These are phyloP conservation scores for Aspergillus phoenicis DNA, from an alignment of 2,329 filamentous ascomycete species.

Conservation along the genomic window DNA sequence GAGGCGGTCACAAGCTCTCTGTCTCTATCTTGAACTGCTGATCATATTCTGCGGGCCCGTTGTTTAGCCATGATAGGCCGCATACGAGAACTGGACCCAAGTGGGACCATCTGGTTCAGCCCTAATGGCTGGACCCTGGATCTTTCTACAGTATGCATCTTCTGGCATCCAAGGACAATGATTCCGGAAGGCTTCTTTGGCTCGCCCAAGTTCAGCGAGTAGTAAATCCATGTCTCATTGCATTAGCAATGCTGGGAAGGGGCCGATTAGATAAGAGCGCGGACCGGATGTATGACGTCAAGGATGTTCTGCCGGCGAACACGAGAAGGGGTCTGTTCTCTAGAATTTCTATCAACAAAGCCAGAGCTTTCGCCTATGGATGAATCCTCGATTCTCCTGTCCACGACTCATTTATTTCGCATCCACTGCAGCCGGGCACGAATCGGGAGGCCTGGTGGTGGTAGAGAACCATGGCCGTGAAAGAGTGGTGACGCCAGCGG, in stretches of 20 bases:
- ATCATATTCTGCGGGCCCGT: not conserved
- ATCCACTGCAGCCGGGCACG: not conserved
- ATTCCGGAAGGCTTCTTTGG: not conserved
- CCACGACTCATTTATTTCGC: not conserved
- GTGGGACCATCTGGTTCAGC: not conserved
- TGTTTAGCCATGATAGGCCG: not conserved
- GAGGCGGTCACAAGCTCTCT: not conserved
- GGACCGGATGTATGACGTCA: not conserved
- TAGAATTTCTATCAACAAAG: not conserved
- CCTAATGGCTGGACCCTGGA: not conserved
- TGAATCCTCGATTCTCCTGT: not conserved
- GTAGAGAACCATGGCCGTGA: slow-evolving; percentile 7
- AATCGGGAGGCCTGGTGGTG: not conserved
- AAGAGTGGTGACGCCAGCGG: slow-evolving; percentile 11
- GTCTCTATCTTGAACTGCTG: not conserved
- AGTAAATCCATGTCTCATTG: not conserved
- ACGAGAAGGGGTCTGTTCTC: not conserved
- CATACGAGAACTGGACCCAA: not conserved
- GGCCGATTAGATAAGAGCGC: not conserved
- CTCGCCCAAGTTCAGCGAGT: too few species aligned
- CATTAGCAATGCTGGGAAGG: not conserved
- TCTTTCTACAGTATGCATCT: not conserved
- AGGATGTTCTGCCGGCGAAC: not conserved
- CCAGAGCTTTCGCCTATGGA: not conserved
- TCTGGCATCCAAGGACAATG: not conserved